A percentile compares a stretch with the other conserved stretches of the same genome.
Conservation (phyloP, 140 eudicot genomes). For the Eryngium alpinum region DNA sequence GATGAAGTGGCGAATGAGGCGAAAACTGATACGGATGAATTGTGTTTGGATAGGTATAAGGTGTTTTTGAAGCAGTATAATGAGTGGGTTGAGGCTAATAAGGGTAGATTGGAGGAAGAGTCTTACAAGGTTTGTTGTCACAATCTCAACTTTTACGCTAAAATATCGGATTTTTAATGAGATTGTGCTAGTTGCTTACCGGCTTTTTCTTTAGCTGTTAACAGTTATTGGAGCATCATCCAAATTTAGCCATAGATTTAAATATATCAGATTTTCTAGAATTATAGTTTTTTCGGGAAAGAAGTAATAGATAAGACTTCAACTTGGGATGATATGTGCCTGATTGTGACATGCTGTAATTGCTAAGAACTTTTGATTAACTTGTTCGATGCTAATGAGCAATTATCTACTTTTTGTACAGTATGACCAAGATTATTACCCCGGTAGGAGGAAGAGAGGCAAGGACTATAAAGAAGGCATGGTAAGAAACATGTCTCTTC, state of each 20-base stretch:
- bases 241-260: not conserved
- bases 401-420: slow-evolving; percentile 25
- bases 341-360: not conserved
- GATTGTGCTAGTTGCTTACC: not conserved
- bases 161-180: not conserved
- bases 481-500: slow-evolving; percentile 38
- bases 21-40: slow-evolving; percentile 34
- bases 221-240: not conserved
- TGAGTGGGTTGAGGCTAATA: slow-evolving; percentile 79
- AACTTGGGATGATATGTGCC: not conserved
- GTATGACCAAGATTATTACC: slow-evolving; percentile 95
- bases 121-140: slow-evolving; percentile 56
- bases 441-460: slow-evolving; percentile 98
- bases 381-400: not conserved
- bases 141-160: not conserved
- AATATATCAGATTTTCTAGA: not conserved
- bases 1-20: slow-evolving; percentile 46
- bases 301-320: too few relatives aligned
- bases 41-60: slow-evolving; percentile 88
- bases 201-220: not conserved
- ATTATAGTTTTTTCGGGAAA: not conserved
- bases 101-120: slow-evolving; percentile 81
- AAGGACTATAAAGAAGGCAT: slow-evolving; percentile 92
- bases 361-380: not conserved
- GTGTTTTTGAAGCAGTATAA: slow-evolving; percentile 88